phyloP scores from a whole-genome alignment of 2,329 filamentous ascomycete species.

The Xylaria multiplex region DNA sequence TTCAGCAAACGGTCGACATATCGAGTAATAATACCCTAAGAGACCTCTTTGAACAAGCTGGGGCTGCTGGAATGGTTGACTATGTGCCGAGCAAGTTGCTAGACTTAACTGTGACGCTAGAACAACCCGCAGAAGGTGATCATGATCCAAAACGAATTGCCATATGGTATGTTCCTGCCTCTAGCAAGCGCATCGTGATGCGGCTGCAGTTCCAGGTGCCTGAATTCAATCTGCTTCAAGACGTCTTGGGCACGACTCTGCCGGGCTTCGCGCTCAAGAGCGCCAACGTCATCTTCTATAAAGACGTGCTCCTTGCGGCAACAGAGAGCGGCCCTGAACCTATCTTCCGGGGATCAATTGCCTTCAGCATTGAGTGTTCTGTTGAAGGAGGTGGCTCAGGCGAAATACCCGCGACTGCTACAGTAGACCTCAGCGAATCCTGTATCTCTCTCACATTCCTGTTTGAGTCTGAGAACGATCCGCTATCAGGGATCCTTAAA shows the following conservation, averaged over 20 bases:
- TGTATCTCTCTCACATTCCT: conserved; percentile 6
- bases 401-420: background rate
- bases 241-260: background rate
- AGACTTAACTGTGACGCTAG: background rate
- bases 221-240: background rate
- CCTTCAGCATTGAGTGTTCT: background rate
- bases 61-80: background rate
- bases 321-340: background rate
- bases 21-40: background rate
- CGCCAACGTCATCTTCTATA: background rate
- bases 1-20: background rate
- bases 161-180: conserved; percentile 3
- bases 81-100: background rate
- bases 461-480: background rate
- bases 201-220: conserved; percentile 3
- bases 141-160: conserved; percentile 2
- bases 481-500: conserved; percentile 11
- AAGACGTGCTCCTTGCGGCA: background rate
- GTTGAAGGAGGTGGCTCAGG: background rate
- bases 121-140: background rate
- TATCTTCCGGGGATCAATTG: background rate
- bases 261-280: background rate
- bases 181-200: background rate
- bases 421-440: background rate
- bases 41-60: background rate